Evolutionary conservation across 345 rosid genomes (phyloP).

Genomic region (Nephelium lappaceum): DNA sequence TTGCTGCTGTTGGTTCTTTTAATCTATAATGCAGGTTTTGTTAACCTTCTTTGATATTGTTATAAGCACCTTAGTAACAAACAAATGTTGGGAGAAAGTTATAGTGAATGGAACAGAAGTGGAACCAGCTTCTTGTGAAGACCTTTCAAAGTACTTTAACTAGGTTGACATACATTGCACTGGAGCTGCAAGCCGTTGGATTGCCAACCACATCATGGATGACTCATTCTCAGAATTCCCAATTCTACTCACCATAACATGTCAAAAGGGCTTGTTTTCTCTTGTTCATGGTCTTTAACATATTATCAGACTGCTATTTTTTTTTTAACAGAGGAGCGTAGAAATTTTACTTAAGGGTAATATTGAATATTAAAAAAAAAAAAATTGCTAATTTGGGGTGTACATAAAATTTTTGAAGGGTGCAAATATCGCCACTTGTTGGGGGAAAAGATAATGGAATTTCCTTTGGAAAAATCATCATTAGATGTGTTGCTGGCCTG

Average conservation of each 20-base stretch:
- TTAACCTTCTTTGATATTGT: slow-evolving; percentile 21
- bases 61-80: slow-evolving; percentile 26
- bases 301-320: not conserved
- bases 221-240: slow-evolving; percentile 40
- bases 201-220: slow-evolving; percentile 29
- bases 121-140: too few relatives aligned
- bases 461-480: too few relatives aligned
- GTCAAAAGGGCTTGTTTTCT: not conserved
- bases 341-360: too few relatives aligned
- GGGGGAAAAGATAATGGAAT: too few relatives aligned
- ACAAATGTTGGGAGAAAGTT: slow-evolving; percentile 26
- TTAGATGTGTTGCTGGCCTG: too few relatives aligned
- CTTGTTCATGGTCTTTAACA: not conserved
- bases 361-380: too few relatives aligned
- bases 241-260: slow-evolving; percentile 25
- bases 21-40: slow-evolving; percentile 25
- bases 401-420: too few relatives aligned
- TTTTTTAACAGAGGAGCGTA: not conserved
- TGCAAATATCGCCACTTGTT: too few relatives aligned
- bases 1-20: too few relatives aligned
- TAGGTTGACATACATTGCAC: slow-evolving; percentile 43
- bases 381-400: too few relatives aligned
- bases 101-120: slow-evolving; percentile 27
- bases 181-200: slow-evolving; percentile 36
- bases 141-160: slow-evolving; percentile 31